phyloP scores from a whole-genome alignment of 805 yeast species.

The Saturnispora bothae region DNA sequence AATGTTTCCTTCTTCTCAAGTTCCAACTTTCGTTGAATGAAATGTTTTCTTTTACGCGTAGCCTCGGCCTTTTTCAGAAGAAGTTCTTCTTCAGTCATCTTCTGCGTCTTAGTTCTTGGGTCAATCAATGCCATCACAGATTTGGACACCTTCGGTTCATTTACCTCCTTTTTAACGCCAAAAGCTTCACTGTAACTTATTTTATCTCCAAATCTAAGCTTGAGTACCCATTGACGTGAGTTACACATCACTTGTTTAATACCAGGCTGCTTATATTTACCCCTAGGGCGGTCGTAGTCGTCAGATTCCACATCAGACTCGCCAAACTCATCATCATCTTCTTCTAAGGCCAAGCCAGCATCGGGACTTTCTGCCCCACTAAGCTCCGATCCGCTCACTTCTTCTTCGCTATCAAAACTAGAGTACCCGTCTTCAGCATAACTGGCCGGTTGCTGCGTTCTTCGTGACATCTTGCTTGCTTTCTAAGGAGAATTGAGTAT shows the following conservation, averaged over 20 bases:
- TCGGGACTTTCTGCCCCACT: too few relatives aligned
- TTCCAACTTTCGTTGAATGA: constrained; percentile 71
- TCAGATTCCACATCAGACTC: constrained; percentile 4
- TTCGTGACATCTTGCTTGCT: background rate
- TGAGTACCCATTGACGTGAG: background rate
- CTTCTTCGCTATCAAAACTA: constrained; percentile 7
- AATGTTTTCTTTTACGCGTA: constrained; percentile 79
- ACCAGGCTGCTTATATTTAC: constrained; percentile 16
- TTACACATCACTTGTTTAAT: constrained; percentile 1
- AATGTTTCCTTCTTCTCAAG: constrained; percentile 90
- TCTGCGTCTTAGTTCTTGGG: constrained; percentile 38
- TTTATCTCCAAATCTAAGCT: constrained; percentile 5
- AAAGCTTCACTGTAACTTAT: background rate
- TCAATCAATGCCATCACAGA: constrained; percentile 29
- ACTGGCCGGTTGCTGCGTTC: background rate
- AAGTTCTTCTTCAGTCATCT: constrained; percentile 73
- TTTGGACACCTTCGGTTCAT: constrained; percentile 14
- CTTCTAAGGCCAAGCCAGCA: constrained; percentile 7
- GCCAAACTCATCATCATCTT: constrained; percentile 11
- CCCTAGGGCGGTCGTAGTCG: constrained; percentile 11
- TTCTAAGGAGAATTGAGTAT: too few relatives aligned
- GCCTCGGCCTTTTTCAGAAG: constrained; percentile 75
- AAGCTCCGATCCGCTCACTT: constrained; percentile 10
- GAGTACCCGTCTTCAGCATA: constrained; percentile 1
- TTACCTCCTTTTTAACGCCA: constrained; percentile 15